Conservation (phyloP, 179 eudicot species). For the Gypsophila paniculata region DNA sequence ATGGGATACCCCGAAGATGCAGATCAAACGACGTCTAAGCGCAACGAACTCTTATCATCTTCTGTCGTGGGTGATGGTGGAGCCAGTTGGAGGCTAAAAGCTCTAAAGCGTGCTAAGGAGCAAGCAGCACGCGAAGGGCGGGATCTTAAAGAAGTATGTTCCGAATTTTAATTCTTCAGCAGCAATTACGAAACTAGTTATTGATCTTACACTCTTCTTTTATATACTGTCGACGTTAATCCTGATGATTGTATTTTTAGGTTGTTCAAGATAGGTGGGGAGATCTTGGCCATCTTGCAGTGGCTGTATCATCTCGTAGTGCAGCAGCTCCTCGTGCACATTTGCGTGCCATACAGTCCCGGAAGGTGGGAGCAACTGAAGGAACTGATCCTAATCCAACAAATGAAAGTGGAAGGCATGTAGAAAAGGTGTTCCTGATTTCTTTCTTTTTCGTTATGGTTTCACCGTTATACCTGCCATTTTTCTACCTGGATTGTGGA, state of each 20-base stretch:
- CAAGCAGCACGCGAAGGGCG: constrained; percentile 90
- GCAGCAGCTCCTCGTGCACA: constrained; percentile 91
- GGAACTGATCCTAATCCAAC: constrained; percentile 33
- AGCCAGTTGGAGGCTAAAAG: constrained; percentile 96
- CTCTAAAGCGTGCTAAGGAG: constrained; percentile 85
- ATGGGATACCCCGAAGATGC: constrained; percentile 74
- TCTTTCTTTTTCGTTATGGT: background rate
- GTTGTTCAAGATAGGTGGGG: constrained; percentile 94
- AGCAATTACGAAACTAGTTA: background rate
- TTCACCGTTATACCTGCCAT: background rate
- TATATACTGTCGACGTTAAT: background rate
- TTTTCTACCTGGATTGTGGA: background rate
- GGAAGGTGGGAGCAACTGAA: constrained; percentile 48
- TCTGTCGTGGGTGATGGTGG: constrained; percentile 93
- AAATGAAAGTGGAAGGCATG: constrained; percentile 33
- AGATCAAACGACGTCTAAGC: constrained; percentile 33
- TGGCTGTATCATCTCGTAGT: constrained; percentile 58
- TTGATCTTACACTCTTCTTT: background rate
- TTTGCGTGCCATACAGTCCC: constrained; percentile 58
- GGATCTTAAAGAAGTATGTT: constrained; percentile 57
- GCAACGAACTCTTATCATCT: constrained; percentile 45
- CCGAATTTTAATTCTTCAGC: constrained; percentile 9
- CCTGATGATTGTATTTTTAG: constrained; percentile 31
- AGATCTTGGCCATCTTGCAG: constrained; percentile 74
- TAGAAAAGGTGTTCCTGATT: constrained; percentile 44